Percentiles rank a stretch among this genome's conserved stretches.
phyloP scores from a whole-genome alignment of 345 rosid species.

The Citrus maxima region DNA sequence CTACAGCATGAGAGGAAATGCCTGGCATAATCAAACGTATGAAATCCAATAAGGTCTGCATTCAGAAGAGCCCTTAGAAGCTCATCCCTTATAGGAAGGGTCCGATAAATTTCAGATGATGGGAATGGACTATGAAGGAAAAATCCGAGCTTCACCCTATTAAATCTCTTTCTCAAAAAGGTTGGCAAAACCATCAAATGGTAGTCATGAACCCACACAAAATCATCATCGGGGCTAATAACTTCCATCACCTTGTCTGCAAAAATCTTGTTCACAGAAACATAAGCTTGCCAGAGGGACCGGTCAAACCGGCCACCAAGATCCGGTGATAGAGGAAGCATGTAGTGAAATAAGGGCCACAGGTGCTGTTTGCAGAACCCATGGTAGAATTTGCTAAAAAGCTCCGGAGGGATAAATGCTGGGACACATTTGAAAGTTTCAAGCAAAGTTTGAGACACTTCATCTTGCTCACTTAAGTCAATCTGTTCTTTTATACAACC shows the following conservation, averaged over 20 bases:
- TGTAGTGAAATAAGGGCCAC: slow-evolving; percentile 96
- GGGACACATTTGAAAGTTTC: slow-evolving; percentile 96
- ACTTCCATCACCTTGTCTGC: slow-evolving; percentile 97
- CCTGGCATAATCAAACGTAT: slow-evolving; percentile 93
- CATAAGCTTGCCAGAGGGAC: slow-evolving; percentile 89
- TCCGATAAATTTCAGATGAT: slow-evolving; percentile 86
- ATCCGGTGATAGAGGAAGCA: slow-evolving; percentile 91
- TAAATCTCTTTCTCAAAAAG: slow-evolving; percentile 82
- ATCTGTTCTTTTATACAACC: slow-evolving; percentile 81
- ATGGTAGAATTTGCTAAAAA: slow-evolving; percentile 77
- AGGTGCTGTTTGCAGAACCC: slow-evolving; percentile 94
- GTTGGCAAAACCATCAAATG: slow-evolving; percentile 95
- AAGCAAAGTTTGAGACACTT: slow-evolving; percentile 72
- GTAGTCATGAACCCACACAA: slow-evolving; percentile 93
- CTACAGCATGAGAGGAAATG: slow-evolving; percentile 95
- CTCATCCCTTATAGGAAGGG: slow-evolving; percentile 86
- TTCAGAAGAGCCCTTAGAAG: slow-evolving; percentile 81
- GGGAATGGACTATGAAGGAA: slow-evolving; percentile 97
- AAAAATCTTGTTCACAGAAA: slow-evolving; percentile 89
- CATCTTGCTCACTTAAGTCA: slow-evolving; percentile 66
- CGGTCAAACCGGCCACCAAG: slow-evolving; percentile 88
- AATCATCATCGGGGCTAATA: slow-evolving; percentile 90
- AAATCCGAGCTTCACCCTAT: slow-evolving; percentile 84
- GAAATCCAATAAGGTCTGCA: slow-evolving; percentile 85
- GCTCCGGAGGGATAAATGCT: slow-evolving; percentile 71